Conservation (phyloP, 148 eudicot species). For the Rhododendron ferrugineum region DNA sequence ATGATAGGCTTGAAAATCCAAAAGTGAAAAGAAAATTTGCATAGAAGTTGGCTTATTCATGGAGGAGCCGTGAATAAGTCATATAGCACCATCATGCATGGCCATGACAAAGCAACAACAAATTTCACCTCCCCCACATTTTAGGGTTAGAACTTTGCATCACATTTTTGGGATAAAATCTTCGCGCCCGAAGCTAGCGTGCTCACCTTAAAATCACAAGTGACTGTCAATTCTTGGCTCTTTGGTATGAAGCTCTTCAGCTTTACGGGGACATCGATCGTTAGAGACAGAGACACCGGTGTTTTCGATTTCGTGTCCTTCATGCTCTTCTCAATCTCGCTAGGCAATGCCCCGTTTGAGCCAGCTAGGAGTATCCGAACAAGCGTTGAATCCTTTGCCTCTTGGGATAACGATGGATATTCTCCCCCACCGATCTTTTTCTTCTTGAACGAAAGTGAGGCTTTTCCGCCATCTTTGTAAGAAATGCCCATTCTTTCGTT, state of each 20-base stretch:
- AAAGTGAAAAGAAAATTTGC: not conserved
- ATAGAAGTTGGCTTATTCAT: not conserved
- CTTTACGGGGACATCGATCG: constrained; percentile 26
- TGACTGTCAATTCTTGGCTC: constrained; percentile 16
- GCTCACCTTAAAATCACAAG: constrained; percentile 44
- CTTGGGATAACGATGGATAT: constrained; percentile 21
- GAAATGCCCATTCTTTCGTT: constrained; percentile 31
- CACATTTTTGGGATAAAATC: constrained; percentile 48
- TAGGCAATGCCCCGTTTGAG: constrained; percentile 23
- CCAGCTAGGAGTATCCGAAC: constrained; percentile 21
- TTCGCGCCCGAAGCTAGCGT: constrained; percentile 12
- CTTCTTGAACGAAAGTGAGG: constrained; percentile 21
- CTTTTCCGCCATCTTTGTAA: constrained; percentile 28
- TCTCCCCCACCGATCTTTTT: constrained; percentile 39
- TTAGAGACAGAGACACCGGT: constrained; percentile 16
- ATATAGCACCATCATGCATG: not conserved
- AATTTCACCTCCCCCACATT: no score
- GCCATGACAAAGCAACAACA: not conserved
- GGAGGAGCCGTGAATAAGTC: no score
- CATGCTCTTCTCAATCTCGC: constrained; percentile 19
- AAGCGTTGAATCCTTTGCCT: constrained; percentile 13
- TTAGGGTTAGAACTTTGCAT: constrained; percentile 10
- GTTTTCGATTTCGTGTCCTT: constrained; percentile 8
- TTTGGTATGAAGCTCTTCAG: constrained; percentile 36
- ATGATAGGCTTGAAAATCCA: not conserved